Evolutionary conservation across 2,329 filamentous ascomycete species (phyloP).

Genomic region (Aureobasidium subglaciale): DNA sequence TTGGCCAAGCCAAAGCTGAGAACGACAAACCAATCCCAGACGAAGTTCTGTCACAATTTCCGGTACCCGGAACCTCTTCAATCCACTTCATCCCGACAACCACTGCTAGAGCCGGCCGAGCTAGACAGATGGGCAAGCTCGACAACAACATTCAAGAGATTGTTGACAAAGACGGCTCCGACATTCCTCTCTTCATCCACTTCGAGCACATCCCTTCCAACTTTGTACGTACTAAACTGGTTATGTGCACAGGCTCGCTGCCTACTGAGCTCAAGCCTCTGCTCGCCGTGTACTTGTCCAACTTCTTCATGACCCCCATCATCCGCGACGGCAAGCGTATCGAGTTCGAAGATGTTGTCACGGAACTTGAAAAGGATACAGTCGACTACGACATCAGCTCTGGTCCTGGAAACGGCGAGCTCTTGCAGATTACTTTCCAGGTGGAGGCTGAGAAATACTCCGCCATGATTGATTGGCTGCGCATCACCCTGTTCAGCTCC

Average conservation of each 20-base stretch:
- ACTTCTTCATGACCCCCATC: constrained; percentile 92
- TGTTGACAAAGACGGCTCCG: constrained; percentile 61
- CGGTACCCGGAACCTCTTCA: constrained; percentile 76
- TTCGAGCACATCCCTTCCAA: constrained; percentile 92
- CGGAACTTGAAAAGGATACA: constrained; percentile 84
- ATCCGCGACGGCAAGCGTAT: constrained; percentile 66
- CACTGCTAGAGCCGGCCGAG: constrained; percentile 75
- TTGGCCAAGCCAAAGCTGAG: constrained; percentile 77
- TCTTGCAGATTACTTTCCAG: constrained; percentile 73
- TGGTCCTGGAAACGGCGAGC: constrained; percentile 69
- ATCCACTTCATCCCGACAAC: constrained; percentile 91
- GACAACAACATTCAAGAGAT: constrained; percentile 65
- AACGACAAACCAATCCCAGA: constrained; percentile 83
- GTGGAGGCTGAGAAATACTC: constrained; percentile 84
- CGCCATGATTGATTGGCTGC: constrained; percentile 74
- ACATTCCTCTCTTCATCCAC: constrained; percentile 82
- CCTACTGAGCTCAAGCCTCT: constrained; percentile 80
- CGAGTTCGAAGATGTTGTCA: constrained; percentile 86
- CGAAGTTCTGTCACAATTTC: constrained; percentile 71
- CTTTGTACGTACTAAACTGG: constrained; percentile 78
- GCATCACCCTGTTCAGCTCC: constrained; percentile 78
- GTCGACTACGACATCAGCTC: constrained; percentile 71
- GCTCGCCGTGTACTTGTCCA: constrained; percentile 75
- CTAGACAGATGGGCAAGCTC: constrained; percentile 60
- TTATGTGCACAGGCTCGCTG: constrained; percentile 70